phyloP scores from a whole-genome alignment of 495 filamentous ascomycete species.

The Penicillium flavigenum region DNA sequence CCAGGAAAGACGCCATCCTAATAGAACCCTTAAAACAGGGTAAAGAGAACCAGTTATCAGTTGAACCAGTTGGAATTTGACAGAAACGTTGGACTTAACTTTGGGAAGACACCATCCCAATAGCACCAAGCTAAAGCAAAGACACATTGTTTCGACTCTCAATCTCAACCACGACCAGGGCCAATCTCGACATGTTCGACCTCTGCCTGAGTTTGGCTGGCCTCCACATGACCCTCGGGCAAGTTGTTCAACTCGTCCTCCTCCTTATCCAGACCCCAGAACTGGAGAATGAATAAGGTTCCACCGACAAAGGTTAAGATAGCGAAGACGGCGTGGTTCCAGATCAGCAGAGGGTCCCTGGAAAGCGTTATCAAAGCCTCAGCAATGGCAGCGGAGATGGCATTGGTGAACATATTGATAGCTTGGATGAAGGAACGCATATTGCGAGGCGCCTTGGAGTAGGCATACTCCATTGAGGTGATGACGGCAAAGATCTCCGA shows the following conservation, averaged over 20 bases:
- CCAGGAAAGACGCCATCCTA: not conserved
- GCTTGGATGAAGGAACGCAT: constrained; percentile 73
- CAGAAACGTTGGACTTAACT: not conserved
- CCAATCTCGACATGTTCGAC: not conserved
- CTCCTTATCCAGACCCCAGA: constrained; percentile 55
- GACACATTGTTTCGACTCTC: not conserved
- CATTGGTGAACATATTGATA: constrained; percentile 25
- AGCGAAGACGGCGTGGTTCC: not conserved
- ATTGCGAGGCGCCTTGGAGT: constrained; percentile 76
- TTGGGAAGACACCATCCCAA: not conserved
- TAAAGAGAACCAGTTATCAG: not conserved
- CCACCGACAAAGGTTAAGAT: not conserved
- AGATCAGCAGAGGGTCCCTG: not conserved
- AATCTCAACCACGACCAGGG: not conserved
- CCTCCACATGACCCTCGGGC: constrained; percentile 23
- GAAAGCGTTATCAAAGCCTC: not conserved
- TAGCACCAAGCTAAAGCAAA: not conserved
- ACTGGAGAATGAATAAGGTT: constrained; percentile 45
- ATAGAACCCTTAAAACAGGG: not conserved
- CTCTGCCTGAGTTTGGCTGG: constrained; percentile 12
- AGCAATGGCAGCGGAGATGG: not conserved
- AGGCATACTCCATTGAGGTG: constrained; percentile 72
- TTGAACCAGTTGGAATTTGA: not conserved
- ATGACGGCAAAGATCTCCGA: constrained; percentile 68
- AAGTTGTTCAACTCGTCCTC: constrained; percentile 65